Evolutionary conservation across 345 rosid genomes (phyloP), one percentile per base, ranked within the genome.

Genomic region (Dipteronia dyeriana): DNA sequence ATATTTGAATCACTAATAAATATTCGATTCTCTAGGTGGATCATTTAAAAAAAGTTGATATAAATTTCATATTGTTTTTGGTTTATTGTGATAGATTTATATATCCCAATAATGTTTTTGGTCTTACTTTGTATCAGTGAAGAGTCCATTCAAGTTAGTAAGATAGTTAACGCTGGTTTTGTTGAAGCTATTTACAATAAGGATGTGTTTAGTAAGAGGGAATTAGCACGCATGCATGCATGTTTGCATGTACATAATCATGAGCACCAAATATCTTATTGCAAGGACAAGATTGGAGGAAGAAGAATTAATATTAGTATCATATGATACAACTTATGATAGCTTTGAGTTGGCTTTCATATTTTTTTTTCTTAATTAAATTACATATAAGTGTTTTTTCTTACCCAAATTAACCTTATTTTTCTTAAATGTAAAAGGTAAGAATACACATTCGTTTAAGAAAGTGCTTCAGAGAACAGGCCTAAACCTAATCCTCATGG

Each of bases 371-470:
- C 47, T n/a, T 4, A 39, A n/a, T 17, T 59, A 59, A 29, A n/a
- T 56, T 12, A 3, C 39, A 63, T 29, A 45, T 22, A n/a, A 20
- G 19, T 20, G 53, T 78, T 53, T 66, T 41, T 56, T 43, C 19
- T 34, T 57, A 43, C 67, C 51, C 81, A 59, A 43, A 57, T 20
- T 57, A 20, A 38, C 14, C 60, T 80, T 80, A 80, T 80, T 80
- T 22, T 49, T 67, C 31, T 60, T 80, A 80, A 80, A 17, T 72
- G 72, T n/a, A 17, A 3, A 16, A 45, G n/a, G 17, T 65, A 45
- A 56, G 45, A 70, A 69, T 9, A 69, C 54, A 25, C 57, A 29
- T 47, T 12, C 3, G 10, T 8, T 5, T 43, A 41, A 26, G 20
- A 14, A 1, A 14, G 1, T 19, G 66, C 22, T 34, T 1, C 56